A percentile compares a stretch with the other conserved stretches of the same genome.
Evolutionary conservation across 2,329 filamentous ascomycete species (phyloP).

Genomic region (Alternaria dauci): DNA sequence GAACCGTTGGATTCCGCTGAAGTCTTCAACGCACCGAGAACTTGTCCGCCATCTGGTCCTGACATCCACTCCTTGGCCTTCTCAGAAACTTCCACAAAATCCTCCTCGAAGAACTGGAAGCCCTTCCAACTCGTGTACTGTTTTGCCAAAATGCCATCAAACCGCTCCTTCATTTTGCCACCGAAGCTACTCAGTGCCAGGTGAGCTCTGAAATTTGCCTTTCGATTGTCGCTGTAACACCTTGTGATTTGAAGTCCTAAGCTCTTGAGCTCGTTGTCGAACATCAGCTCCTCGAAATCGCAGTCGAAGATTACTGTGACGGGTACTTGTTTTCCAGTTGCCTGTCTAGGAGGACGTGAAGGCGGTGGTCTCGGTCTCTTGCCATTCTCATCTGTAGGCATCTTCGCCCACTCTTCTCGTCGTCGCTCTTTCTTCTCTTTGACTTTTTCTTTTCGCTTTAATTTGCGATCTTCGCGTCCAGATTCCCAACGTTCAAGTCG

Average conservation of each 20-base stretch:
- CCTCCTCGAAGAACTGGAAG: constrained; percentile 74
- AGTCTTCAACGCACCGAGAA: constrained; percentile 66
- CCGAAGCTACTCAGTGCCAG: constrained; percentile 81
- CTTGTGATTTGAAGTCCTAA: constrained; percentile 84
- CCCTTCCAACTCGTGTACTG: constrained; percentile 83
- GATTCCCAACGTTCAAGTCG: constrained; percentile 79
- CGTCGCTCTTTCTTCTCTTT: constrained; percentile 62
- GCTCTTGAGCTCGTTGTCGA: constrained; percentile 82
- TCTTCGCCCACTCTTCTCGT: constrained; percentile 55
- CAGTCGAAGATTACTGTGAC: constrained; percentile 88
- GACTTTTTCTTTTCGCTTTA: constrained; percentile 65
- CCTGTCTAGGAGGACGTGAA: constrained; percentile 27
- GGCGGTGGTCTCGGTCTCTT: constrained; percentile 27
- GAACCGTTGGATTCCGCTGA: constrained; percentile 41
- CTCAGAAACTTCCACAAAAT: constrained; percentile 75
- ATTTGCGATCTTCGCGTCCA: constrained; percentile 66
- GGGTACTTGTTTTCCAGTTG: constrained; percentile 68
- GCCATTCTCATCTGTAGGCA: constrained; percentile 37
- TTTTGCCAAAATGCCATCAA: constrained; percentile 75
- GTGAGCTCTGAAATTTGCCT: constrained; percentile 72
- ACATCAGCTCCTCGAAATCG: constrained; percentile 90
- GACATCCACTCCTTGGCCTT: constrained; percentile 74
- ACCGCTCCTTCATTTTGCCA: constrained; percentile 76
- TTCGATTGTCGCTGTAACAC: constrained; percentile 87
- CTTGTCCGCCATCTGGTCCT: constrained; percentile 62